phyloP scores from a whole-genome alignment of 768 basidiomycete species.

The Floccularia luteovirens region DNA sequence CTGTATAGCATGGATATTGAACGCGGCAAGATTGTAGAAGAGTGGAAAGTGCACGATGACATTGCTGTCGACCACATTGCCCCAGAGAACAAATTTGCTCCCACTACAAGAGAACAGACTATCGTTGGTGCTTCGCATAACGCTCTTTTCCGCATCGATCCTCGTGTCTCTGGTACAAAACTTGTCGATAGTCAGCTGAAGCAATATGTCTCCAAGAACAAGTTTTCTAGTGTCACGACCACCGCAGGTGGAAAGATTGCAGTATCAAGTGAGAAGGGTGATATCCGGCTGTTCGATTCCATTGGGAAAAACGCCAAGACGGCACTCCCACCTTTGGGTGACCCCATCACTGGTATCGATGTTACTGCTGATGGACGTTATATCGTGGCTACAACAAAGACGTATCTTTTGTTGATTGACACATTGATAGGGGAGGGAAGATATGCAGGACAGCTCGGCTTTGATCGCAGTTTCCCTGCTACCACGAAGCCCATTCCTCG shows the following conservation, averaged over 20 bases:
- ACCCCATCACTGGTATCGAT: conserved; percentile 93
- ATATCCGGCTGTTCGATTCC: conserved; percentile 89
- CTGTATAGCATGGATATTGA: conserved; percentile 91
- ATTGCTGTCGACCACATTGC: conserved; percentile 84
- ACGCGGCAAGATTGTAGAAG: conserved; percentile 93
- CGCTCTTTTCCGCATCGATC: conserved; percentile 95
- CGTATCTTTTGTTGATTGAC: conserved; percentile 90
- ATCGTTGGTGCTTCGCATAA: conserved; percentile 92
- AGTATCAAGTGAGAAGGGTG: conserved; percentile 94
- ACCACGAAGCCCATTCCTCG: conserved; percentile 87
- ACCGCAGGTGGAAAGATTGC: conserved; percentile 84
- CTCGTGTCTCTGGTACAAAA: conserved; percentile 86
- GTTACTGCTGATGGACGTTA: conserved; percentile 91
- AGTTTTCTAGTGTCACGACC: conserved; percentile 88
- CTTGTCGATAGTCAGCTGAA: conserved; percentile 94
- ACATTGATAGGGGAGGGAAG: conserved; percentile 89
- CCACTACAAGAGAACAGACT: conserved; percentile 87
- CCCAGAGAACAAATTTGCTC: conserved; percentile 92
- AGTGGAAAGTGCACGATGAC: conserved; percentile 96
- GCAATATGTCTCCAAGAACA: conserved; percentile 92
- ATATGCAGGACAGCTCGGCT: conserved; percentile 77
- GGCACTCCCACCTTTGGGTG: conserved; percentile 88
- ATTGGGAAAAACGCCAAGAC: conserved; percentile 99
- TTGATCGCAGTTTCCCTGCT: conserved; percentile 94
- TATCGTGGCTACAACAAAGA: conserved; percentile 93